Base-by-base conservation (phyloP, 108 stramenopile genomes). In the Stephanodiscus minutulus region DNA sequence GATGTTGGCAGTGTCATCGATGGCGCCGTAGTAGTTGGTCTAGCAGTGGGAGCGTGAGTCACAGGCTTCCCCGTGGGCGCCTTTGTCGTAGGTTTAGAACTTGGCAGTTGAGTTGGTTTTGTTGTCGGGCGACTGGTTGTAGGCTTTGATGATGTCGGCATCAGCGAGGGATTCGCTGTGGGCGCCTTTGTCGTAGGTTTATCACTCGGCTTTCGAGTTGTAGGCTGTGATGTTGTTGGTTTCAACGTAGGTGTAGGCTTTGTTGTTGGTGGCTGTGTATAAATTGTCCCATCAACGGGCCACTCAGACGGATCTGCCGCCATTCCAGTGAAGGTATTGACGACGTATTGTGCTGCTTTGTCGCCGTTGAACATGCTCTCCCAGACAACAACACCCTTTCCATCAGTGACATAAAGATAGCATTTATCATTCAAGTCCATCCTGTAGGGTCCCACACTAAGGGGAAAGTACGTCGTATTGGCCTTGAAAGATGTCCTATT, bases 381-480 rank as follows among this genome's bases (percentile, higher is more conserved):
- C 52, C 52, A 53, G 12, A 53, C 52, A 5, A 53, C 52, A 53
- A 53, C 52, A 25, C 52, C 52, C 9, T 25, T 27, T 11, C 20
- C 25, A 27, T 53, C 52, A 53, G 24, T 53, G 52, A 53, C 52
- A 53, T 53, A 53, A 25, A 53, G 52, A 27, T 53, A 53, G 22
- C 52, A 53, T 53, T 25, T 25, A 27, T 53, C 12, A 12, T 25
- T 53, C 25, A 53, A 27, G 52, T 53, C 52, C 22, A 53, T 53
- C 22, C 52, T 24, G 25, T 53, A 53, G 52, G 52, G 52, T 9
- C 52, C 52, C 9, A 27, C 22, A 27, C 24, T 4, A 9, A 53
- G 25, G 9, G 52, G 52, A 4, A 53, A 53, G 15, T 53, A 53
- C 9, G 24, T 7, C 9, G 52, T 24, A 11, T 13, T 13, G 8